A percentile compares a stretch with the other conserved stretches of the same genome.
These are phyloP conservation scores for Russula emetica DNA, from an alignment of 768 basidiomycete species.

Conservation along the genomic window DNA sequence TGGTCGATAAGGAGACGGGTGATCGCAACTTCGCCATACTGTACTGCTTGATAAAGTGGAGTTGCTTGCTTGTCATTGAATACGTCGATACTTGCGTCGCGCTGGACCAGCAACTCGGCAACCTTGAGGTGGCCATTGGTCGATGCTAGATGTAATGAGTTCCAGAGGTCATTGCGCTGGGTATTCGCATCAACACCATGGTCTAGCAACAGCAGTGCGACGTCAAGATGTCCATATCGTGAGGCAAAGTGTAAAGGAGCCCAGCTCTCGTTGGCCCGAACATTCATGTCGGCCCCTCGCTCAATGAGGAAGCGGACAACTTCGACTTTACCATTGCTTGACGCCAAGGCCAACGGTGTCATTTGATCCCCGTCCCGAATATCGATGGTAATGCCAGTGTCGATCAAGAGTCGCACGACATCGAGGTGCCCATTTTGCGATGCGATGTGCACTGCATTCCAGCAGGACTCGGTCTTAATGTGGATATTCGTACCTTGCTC, in stretches of 20 bases:
- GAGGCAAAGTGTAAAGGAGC: not conserved
- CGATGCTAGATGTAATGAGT: not conserved
- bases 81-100: not conserved
- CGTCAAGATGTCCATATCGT: not conserved
- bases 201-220: not conserved
- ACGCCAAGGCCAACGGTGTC: slow-evolving; percentile 1
- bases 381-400: not conserved
- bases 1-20: not conserved
- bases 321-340: not conserved
- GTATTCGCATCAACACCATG: not conserved
- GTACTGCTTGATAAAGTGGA: not conserved
- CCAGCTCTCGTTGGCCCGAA: not conserved
- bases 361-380: not conserved
- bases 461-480: not conserved
- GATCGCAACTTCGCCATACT: not conserved
- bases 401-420: not conserved
- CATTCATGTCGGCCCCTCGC: not conserved
- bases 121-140: not conserved
- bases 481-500: not conserved
- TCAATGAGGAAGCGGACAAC: not conserved
- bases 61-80: not conserved
- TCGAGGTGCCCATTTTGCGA: not conserved
- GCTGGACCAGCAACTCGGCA: not conserved
- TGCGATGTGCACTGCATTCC: not conserved
- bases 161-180: not conserved